Evolutionary conservation across 2,329 filamentous ascomycete genomes (phyloP).

Genomic region (Penicillium sp.): DNA sequence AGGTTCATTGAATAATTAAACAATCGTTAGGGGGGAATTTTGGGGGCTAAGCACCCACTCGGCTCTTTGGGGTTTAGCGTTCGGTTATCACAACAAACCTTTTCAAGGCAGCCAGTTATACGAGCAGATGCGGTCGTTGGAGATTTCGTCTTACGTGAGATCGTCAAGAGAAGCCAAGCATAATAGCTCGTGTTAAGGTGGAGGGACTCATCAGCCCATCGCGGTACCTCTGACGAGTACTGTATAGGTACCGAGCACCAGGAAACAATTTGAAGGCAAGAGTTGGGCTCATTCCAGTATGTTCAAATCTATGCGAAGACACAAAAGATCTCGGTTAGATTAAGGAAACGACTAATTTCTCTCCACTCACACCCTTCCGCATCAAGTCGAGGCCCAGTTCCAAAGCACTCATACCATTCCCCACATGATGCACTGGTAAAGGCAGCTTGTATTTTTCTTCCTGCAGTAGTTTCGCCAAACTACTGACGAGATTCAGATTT

Average conservation of each 20-base stretch:
- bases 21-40: neutral
- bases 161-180: neutral
- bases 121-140: neutral
- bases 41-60: neutral
- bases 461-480: conserved; percentile 27
- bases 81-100: neutral
- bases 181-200: too few species aligned
- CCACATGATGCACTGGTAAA: conserved; percentile 30
- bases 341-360: conserved; percentile 31
- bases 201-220: too few species aligned
- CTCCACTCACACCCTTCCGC: conserved; percentile 33
- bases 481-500: conserved; percentile 23
- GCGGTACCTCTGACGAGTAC: too few species aligned
- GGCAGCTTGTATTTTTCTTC: conserved; percentile 32
- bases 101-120: neutral
- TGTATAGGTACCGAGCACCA: too few species aligned
- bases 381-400: conserved; percentile 25
- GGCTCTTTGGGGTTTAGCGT: conserved; percentile 2
- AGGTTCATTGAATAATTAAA: neutral
- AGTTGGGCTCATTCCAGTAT: too few species aligned
- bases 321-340: conserved; percentile 29
- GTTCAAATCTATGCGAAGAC: too few species aligned
- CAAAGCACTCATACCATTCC: conserved; percentile 28
- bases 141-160: conserved; percentile 2
- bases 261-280: too few species aligned